Percentiles rank a stretch among this genome's conserved stretches.
Conservation (phyloP, 176 grass and related monocot genomes). For the Triticum urartu region DNA sequence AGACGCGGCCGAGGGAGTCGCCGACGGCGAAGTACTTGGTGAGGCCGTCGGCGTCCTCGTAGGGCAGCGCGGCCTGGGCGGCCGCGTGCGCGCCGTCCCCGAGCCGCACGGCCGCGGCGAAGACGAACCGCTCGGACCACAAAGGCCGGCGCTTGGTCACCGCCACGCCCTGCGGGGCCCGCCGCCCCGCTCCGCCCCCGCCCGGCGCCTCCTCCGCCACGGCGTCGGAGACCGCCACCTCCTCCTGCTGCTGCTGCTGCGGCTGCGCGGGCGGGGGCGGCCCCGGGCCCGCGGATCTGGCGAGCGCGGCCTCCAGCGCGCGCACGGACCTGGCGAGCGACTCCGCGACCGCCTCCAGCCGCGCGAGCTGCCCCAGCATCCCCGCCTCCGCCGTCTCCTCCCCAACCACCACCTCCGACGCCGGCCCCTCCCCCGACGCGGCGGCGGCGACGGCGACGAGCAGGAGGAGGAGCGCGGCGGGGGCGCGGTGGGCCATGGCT, state of each 20-base stretch:
- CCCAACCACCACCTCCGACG: neutral
- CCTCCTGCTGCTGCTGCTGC: neutral
- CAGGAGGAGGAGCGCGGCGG: constrained; percentile 37
- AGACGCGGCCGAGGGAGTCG: constrained; percentile 71
- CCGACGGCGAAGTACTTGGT: constrained; percentile 90
- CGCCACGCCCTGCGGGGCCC: constrained; percentile 37
- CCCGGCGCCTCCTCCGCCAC: neutral
- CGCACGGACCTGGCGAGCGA: constrained; percentile 49
- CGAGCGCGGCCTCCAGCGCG: constrained; percentile 40
- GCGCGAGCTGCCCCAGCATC: constrained; percentile 42
- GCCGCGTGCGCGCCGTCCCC: constrained; percentile 50
- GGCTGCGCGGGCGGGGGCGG: neutral
- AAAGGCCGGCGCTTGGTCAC: constrained; percentile 66
- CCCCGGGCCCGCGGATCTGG: constrained; percentile 42
- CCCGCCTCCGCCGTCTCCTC: neutral
- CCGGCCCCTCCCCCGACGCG: neutral
- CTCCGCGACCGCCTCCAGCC: constrained; percentile 57
- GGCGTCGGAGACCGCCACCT: neutral
- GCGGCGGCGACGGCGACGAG: neutral
- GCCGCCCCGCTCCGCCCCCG: neutral
- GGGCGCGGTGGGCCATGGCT: constrained; percentile 44
- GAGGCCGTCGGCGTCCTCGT: constrained; percentile 61
- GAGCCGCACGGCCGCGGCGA: constrained; percentile 62
- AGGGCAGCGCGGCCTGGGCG: constrained; percentile 48
- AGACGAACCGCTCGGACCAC: constrained; percentile 80